Conservation (phyloP, 2,329 filamentous ascomycete genomes). For the Tetracladium maxilliforme region DNA sequence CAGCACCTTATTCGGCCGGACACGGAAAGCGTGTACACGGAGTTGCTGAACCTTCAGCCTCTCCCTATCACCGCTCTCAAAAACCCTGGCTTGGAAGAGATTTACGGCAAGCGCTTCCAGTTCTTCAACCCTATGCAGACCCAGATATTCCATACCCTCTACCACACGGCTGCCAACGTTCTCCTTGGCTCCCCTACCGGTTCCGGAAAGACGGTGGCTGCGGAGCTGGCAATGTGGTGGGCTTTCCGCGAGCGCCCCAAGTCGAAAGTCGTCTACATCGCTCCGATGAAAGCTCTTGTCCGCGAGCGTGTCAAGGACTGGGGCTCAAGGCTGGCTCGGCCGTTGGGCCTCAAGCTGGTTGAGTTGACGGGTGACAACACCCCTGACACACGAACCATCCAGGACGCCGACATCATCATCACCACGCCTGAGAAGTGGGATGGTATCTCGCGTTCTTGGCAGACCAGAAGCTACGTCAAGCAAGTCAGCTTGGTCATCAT, state of each 20-base stretch:
- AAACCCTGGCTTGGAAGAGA: slow-evolving; percentile 72
- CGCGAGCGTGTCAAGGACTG: slow-evolving; percentile 94
- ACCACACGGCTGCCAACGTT: slow-evolving; percentile 84
- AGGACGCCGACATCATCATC: slow-evolving; percentile 93
- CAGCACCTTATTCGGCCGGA: slow-evolving; percentile 95
- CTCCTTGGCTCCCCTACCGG: slow-evolving; percentile 91
- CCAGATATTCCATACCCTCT: slow-evolving; percentile 93
- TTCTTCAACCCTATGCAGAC: slow-evolving; percentile 99
- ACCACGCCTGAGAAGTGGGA: slow-evolving; percentile 99
- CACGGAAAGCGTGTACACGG: slow-evolving; percentile 93
- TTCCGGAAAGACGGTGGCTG: slow-evolving; percentile 93
- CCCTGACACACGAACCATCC: slow-evolving; percentile 87
- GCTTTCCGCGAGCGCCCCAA: slow-evolving; percentile 88
- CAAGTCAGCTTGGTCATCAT: slow-evolving; percentile 95
- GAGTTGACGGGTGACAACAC: slow-evolving; percentile 97
- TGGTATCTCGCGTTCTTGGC: slow-evolving; percentile 97
- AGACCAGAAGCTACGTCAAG: slow-evolving; percentile 89
- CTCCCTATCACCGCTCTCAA: slow-evolving; percentile 76
- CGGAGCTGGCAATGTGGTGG: slow-evolving; percentile 98
- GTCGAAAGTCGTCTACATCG: slow-evolving; percentile 97
- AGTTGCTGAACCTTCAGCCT: slow-evolving; percentile 82
- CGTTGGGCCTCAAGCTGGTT: slow-evolving; percentile 79
- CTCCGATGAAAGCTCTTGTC: slow-evolving; percentile 97
- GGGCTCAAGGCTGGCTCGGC: slow-evolving; percentile 65
- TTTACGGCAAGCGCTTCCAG: slow-evolving; percentile 80